Percentiles rank a stretch among this genome's conserved stretches.
Conservation (phyloP, 208 protist species). For the Blechomonas ayalai region DNA sequence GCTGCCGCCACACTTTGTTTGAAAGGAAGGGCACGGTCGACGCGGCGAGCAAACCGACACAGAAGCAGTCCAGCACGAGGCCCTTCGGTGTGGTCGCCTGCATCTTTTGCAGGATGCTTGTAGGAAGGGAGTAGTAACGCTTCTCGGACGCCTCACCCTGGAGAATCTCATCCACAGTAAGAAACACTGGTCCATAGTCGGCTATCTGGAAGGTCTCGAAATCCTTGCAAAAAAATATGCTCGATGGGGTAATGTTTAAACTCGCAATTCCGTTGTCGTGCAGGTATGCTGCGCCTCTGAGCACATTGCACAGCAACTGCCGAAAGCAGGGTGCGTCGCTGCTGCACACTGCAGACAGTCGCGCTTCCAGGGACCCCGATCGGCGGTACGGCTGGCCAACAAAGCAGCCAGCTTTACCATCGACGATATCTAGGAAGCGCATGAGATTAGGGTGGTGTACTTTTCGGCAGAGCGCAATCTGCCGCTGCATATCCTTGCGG, state of each 20-base stretch:
- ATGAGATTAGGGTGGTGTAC: constrained; percentile 61
- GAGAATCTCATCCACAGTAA: constrained; percentile 38
- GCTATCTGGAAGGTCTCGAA: constrained; percentile 35
- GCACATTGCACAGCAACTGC: constrained; percentile 49
- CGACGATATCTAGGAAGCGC: constrained; percentile 59
- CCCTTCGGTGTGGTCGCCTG: constrained; percentile 7
- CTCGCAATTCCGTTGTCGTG: constrained; percentile 67
- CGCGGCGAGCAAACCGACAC: constrained; percentile 63
- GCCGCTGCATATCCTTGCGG: constrained; percentile 13
- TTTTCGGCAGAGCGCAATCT: constrained; percentile 44
- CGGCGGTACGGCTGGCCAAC: constrained; percentile 55
- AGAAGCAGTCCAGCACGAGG: constrained; percentile 53
- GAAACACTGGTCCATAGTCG: constrained; percentile 73
- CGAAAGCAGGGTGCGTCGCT: constrained; percentile 17
- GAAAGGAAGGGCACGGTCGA: constrained; percentile 41
- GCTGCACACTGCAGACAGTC: constrained; percentile 12
- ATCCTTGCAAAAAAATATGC: constrained; percentile 57
- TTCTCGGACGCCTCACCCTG: constrained; percentile 10
- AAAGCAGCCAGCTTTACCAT: constrained; percentile 54
- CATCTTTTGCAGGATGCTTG: constrained; percentile 25
- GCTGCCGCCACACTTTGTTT: constrained; percentile 27
- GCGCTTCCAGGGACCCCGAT: constrained; percentile 12
- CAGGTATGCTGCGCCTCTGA: constrained; percentile 46
- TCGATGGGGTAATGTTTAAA: constrained; percentile 46
- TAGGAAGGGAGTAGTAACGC: constrained; percentile 43